phyloP scores from a whole-genome alignment of 192 early-diverging fungal species.

The Backusella tuberculispora region DNA sequence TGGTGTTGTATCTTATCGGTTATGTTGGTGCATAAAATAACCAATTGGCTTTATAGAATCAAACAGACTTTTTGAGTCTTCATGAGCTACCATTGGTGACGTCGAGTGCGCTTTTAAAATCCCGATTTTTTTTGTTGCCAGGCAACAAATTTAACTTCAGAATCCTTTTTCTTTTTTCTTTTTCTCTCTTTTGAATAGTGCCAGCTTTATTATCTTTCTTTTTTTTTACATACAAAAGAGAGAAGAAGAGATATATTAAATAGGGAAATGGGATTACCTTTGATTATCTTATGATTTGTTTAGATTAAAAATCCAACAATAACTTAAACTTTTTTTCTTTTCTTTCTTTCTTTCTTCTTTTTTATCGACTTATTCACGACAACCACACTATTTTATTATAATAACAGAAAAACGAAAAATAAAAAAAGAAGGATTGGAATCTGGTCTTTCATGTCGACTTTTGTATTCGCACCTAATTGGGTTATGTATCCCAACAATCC shows the following conservation, averaged over 20 bases:
- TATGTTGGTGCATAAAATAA: too few species aligned
- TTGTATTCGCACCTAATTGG: slow-evolving; percentile 25
- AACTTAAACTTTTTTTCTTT: background rate
- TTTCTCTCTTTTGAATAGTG: background rate
- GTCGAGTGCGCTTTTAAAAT: too few species aligned
- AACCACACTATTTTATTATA: slow-evolving; percentile 2
- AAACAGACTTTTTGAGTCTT: too few species aligned
- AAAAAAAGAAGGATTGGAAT: background rate
- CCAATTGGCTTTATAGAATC: too few species aligned
- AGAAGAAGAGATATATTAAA: background rate
- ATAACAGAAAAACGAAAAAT: background rate
- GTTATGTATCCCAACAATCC: slow-evolving; percentile 18
- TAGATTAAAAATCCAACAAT: slow-evolving; percentile 14
- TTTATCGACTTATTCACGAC: background rate
- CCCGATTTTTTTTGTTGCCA: slow-evolving; percentile 1
- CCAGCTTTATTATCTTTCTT: background rate
- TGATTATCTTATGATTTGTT: slow-evolving; percentile 16
- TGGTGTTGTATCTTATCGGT: too few species aligned
- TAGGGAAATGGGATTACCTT: slow-evolving; percentile 16
- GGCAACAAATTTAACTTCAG: slow-evolving; percentile 1
- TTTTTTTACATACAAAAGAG: slow-evolving; percentile 4
- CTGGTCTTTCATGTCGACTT: slow-evolving; percentile 18
- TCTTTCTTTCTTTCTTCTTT: too few species aligned
- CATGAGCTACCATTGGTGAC: too few species aligned
- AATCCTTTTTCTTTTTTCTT: background rate